phyloP scores from a whole-genome alignment of 179 eudicot genomes.

The Camellia oleifera region DNA sequence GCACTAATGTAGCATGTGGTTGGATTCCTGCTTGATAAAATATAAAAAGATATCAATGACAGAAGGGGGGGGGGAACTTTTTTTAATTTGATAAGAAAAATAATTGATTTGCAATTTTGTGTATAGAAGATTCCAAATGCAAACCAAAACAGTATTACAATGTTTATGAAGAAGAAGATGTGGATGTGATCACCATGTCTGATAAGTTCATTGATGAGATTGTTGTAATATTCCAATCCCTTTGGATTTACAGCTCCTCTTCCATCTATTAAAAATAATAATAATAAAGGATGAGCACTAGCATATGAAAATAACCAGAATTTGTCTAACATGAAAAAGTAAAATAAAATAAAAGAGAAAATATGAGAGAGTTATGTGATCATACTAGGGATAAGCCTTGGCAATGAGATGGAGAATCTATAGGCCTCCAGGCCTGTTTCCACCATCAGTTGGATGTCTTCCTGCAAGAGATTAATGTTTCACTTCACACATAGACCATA shows the following conservation, averaged over 20 bases:
- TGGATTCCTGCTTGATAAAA: conserved; percentile 50
- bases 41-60: not conserved
- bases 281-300: not conserved
- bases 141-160: not conserved
- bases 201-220: conserved; percentile 60
- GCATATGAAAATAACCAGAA: not conserved
- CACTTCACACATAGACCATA: not conserved
- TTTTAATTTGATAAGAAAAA: not conserved
- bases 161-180: not conserved
- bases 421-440: conserved; percentile 63
- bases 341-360: too few species aligned
- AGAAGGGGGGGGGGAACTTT: not conserved
- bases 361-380: not conserved
- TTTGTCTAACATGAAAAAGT: too few species aligned
- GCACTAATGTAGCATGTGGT: conserved; percentile 69
- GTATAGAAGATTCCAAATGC: not conserved
- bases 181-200: conserved; percentile 32
- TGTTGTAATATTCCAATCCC: conserved; percentile 63
- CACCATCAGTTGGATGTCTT: conserved; percentile 62
- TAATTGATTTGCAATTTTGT: not conserved
- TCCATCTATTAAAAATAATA: conserved; percentile 39
- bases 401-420: conserved; percentile 72
- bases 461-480: conserved; percentile 31
- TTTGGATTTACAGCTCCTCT: conserved; percentile 59
- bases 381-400: conserved; percentile 64